phyloP scores from a whole-genome alignment of 768 basidiomycete species.

The Tephrocybe sp. region DNA sequence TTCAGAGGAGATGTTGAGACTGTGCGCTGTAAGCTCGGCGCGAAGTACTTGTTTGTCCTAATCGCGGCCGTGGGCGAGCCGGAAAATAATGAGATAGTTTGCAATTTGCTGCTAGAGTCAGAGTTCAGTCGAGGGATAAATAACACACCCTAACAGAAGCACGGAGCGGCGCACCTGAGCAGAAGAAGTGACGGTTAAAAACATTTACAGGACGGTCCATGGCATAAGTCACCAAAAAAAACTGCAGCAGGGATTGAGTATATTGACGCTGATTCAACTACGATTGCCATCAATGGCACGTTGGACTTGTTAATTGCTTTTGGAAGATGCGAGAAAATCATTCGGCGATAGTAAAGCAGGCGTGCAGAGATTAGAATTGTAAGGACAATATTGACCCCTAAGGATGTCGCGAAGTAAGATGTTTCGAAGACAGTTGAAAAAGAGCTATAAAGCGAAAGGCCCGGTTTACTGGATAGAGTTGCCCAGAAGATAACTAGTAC shows the following conservation, averaged over 20 bases:
- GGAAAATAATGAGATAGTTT: conserved; percentile 37
- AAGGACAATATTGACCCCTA: conserved; percentile 36
- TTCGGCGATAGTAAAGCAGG: conserved; percentile 29
- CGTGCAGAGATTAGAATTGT: conserved; percentile 34
- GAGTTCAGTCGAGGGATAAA: too few species aligned
- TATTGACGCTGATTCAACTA: conserved; percentile 41
- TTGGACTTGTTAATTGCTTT: conserved; percentile 30
- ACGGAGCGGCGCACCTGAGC: conserved; percentile 26
- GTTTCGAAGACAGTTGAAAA: conserved; percentile 31
- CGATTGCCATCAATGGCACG: conserved; percentile 29
- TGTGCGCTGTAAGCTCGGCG: too few species aligned
- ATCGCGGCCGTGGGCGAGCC: conserved; percentile 35
- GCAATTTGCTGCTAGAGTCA: conserved; percentile 28
- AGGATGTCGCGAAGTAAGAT: conserved; percentile 33
- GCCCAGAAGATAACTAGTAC: conserved; percentile 39
- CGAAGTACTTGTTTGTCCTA: too few species aligned
- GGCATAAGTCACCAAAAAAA: conserved; percentile 38
- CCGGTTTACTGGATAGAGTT: conserved; percentile 36
- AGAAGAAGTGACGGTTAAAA: conserved; percentile 28
- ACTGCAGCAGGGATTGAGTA: conserved; percentile 36
- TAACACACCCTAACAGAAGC: not conserved
- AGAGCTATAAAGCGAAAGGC: conserved; percentile 32
- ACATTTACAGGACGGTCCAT: conserved; percentile 34
- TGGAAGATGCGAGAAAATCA: conserved; percentile 25
- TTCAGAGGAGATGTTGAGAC: too few species aligned